A percentile compares a stretch with the other conserved stretches of the same genome.
Evolutionary conservation across 805 yeast species (phyloP).

Genomic region (Yamadazyma nakazawae): DNA sequence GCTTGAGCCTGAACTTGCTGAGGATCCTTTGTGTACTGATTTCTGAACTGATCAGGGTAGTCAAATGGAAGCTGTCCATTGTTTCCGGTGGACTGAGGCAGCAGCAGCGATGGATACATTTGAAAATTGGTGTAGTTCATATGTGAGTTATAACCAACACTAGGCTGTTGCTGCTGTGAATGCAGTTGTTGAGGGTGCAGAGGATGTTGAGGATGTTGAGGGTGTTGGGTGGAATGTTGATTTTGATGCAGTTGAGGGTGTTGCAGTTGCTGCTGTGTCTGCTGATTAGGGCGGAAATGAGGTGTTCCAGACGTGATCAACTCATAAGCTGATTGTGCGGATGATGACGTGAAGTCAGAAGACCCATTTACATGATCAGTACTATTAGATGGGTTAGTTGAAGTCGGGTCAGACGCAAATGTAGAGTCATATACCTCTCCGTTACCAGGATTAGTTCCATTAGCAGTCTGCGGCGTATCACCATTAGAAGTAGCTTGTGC

Average conservation of each 20-base stretch:
- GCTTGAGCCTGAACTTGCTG: conserved; percentile 17
- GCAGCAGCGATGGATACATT: conserved; percentile 14
- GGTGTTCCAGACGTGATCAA: conserved; percentile 14
- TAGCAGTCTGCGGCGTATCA: conserved; percentile 1
- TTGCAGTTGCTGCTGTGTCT: conserved; percentile 11
- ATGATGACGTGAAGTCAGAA: conserved; percentile 8
- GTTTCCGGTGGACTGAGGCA: conserved; percentile 7
- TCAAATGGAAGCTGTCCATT: conserved; percentile 8
- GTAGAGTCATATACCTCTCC: conserved; percentile 18
- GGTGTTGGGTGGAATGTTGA: conserved; percentile 13
- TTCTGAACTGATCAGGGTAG: conserved; percentile 20
- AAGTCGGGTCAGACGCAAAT: conserved; percentile 7
- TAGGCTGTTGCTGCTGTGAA: conserved; percentile 1
- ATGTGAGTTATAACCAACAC: neutral
- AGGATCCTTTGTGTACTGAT: conserved; percentile 23
- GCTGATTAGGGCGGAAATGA: conserved; percentile 5
- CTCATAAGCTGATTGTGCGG: conserved; percentile 16
- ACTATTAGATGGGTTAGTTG: conserved; percentile 6
- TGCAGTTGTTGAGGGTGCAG: conserved; percentile 8
- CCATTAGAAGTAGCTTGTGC: conserved; percentile 3
- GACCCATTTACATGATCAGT: conserved; percentile 9
- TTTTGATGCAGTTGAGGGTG: neutral
- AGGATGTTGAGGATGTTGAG: conserved; percentile 5
- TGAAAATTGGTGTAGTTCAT: conserved; percentile 13
- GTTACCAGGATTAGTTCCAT: neutral